Evolutionary conservation across 345 rosid genomes (phyloP).

Genomic region (Kandelia obovata): DNA sequence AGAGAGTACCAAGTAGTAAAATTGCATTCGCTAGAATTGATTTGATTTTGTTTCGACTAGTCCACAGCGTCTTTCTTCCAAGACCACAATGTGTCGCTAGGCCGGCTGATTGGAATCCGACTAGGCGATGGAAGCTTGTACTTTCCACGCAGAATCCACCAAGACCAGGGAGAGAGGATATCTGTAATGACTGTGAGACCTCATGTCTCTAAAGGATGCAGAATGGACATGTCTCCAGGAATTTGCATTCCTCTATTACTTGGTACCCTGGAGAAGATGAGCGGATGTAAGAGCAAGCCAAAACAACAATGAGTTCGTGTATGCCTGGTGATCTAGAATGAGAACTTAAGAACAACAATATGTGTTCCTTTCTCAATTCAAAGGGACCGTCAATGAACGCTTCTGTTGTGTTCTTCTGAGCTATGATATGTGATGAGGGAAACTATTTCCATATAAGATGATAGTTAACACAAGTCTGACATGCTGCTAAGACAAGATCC

Average conservation of each 20-base stretch:
- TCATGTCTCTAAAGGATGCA: constrained; percentile 6
- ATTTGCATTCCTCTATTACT: constrained; percentile 48
- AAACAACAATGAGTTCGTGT: too few relatives aligned
- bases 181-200: constrained; percentile 11
- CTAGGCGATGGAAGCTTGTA: constrained; percentile 28
- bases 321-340: too few relatives aligned
- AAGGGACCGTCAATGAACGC: too few relatives aligned
- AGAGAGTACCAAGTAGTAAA: too few relatives aligned
- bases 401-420: too few relatives aligned
- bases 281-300: constrained; percentile 30
- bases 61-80: constrained; percentile 57
- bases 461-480: too few relatives aligned
- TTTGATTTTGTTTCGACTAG: constrained; percentile 17
- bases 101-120: constrained; percentile 46
- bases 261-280: constrained; percentile 34
- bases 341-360: too few relatives aligned
- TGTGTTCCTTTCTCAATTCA: too few relatives aligned
- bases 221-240: constrained; percentile 30
- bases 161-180: constrained; percentile 15
- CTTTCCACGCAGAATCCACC: constrained; percentile 24
- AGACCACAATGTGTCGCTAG: constrained; percentile 42
- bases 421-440: too few relatives aligned
- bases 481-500: too few relatives aligned
- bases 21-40: background rate
- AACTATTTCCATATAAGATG: too few relatives aligned